A percentile compares a stretch with the other conserved stretches of the same genome.
Evolutionary conservation across 1,139 yeast species (phyloP).

Genomic region (Lodderomyces theae): DNA sequence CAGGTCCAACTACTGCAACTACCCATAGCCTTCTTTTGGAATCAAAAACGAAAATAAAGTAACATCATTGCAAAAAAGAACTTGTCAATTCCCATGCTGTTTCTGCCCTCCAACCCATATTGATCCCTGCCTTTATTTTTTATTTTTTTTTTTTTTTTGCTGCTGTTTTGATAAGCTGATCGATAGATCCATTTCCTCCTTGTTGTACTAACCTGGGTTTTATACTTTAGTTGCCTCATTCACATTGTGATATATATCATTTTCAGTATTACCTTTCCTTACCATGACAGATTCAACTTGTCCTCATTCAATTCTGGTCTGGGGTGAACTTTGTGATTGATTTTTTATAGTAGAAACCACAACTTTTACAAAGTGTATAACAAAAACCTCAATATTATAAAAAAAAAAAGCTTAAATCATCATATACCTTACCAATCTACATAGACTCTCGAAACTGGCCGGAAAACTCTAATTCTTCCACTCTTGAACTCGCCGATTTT

Average conservation of each 20-base stretch:
- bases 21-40: too few species aligned
- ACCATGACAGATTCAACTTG: background rate
- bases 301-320: constrained; percentile 11
- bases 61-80: too few species aligned
- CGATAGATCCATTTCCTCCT: constrained; percentile 6
- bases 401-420: constrained; percentile 54
- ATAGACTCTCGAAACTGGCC: constrained; percentile 53
- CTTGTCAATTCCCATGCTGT: too few species aligned
- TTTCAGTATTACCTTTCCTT: too few species aligned
- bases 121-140: too few species aligned
- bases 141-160: constrained; percentile 1
- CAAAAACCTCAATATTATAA: too few species aligned
- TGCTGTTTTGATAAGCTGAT: constrained; percentile 5
- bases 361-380: too few species aligned
- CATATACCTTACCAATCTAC: too few species aligned
- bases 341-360: background rate
- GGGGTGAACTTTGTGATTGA: constrained; percentile 6
- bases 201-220: constrained; percentile 4
- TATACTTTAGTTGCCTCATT: constrained; percentile 4
- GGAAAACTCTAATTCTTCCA: constrained; percentile 81
- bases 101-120: too few species aligned
- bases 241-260: background rate
- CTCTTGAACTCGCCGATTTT: constrained; percentile 68
- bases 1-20: too few species aligned
- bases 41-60: too few species aligned